These are phyloP conservation scores for Pseudocercospora musae DNA, from an alignment of 2,329 filamentous ascomycete species.

Conservation along the genomic window DNA sequence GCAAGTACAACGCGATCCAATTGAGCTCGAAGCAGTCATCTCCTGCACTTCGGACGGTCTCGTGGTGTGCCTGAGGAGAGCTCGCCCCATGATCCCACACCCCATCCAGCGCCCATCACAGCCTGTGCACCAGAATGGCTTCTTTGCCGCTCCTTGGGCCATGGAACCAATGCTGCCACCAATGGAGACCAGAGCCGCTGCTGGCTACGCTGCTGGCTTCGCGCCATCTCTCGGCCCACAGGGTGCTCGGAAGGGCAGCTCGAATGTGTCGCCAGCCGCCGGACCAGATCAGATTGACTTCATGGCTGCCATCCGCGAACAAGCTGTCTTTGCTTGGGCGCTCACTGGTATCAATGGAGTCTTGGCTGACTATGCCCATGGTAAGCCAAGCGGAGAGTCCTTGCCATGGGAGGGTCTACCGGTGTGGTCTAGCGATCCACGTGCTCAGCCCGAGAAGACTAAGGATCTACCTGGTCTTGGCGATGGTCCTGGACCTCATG, in stretches of 20 bases:
- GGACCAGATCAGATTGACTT: constrained; percentile 58
- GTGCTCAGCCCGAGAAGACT: constrained; percentile 7
- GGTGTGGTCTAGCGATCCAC: constrained; percentile 51
- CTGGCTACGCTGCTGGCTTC: constrained; percentile 34
- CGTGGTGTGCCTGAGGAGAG: constrained; percentile 74
- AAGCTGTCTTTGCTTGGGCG: constrained; percentile 85
- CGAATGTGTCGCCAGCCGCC: constrained; percentile 34
- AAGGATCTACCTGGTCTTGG: constrained; percentile 10
- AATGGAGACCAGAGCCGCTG: constrained; percentile 35
- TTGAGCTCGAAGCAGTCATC: constrained; percentile 84
- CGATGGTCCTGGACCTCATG: constrained; percentile 5
- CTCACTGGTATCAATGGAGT: constrained; percentile 76
- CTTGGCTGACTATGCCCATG: constrained; percentile 61
- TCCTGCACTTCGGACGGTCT: constrained; percentile 87
- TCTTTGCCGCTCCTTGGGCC: constrained; percentile 80
- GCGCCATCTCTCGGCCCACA: constrained; percentile 36
- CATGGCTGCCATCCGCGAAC: constrained; percentile 77
- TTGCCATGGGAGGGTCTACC: constrained; percentile 60
- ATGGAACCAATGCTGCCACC: constrained; percentile 58
- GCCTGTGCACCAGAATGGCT: constrained; percentile 55
- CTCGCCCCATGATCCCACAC: constrained; percentile 65
- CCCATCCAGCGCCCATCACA: constrained; percentile 48
- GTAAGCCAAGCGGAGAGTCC: constrained; percentile 61
- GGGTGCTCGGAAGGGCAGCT: constrained; percentile 24
- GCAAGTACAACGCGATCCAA: constrained; percentile 37